These are phyloP conservation scores for Pseudonitzschia pungens DNA, from an alignment of 108 stramenopile genomes.

Conservation along the genomic window DNA sequence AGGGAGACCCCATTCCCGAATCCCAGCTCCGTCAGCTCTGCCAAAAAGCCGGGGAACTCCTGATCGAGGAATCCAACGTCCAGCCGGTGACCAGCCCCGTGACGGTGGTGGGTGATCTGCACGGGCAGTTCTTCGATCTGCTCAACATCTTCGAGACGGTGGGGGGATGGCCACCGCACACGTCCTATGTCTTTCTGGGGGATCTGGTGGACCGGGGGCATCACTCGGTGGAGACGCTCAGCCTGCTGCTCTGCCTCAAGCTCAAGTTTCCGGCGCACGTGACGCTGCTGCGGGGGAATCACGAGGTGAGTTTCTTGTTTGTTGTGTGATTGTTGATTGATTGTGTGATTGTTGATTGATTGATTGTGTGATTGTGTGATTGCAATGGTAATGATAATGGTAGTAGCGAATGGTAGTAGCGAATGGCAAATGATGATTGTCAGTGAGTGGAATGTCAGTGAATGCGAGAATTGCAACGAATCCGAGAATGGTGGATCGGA, in stretches of 20 bases:
- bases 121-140: slow-evolving; percentile 95
- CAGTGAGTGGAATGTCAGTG: no score
- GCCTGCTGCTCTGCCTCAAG: slow-evolving; percentile 82
- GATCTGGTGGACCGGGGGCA: slow-evolving; percentile 96
- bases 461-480: no score
- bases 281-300: slow-evolving; percentile 92
- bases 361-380: no score
- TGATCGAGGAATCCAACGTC: slow-evolving; percentile 87
- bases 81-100: slow-evolving; percentile 81
- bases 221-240: slow-evolving; percentile 88
- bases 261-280: slow-evolving; percentile 85
- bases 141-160: slow-evolving; percentile 67
- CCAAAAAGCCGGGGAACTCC: slow-evolving; percentile 58
- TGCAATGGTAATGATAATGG: no score
- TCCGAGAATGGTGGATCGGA: no score
- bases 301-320: slow-evolving; percentile 57
- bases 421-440: no score
- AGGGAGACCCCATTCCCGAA: slow-evolving; percentile 79
- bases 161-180: slow-evolving; percentile 76
- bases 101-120: slow-evolving; percentile 93
- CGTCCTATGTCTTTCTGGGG: slow-evolving; percentile 89
- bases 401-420: no score
- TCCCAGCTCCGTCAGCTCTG: slow-evolving; percentile 58
- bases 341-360: no score
- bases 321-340: no score